Conservation (phyloP, 2,329 filamentous ascomycete species). For the Fusarium tricinctum region DNA sequence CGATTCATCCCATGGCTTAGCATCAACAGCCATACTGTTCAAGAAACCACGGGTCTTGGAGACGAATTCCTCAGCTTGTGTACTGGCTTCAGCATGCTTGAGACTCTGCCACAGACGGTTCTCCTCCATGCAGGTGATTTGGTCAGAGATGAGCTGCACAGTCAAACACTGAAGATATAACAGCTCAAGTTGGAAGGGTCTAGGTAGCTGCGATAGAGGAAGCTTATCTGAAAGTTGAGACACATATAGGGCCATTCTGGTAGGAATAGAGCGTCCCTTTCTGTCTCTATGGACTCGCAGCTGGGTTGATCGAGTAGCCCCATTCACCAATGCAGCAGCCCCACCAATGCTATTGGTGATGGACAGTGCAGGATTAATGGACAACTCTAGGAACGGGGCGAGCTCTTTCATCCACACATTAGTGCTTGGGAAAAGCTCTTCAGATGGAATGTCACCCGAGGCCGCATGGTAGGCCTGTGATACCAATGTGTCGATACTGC, state of each 20-base stretch:
- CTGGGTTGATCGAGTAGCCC: slow-evolving; percentile 42
- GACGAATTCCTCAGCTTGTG: slow-evolving; percentile 61
- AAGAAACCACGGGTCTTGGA: slow-evolving; percentile 58
- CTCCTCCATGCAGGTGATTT: slow-evolving; percentile 61
- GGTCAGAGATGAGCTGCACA: slow-evolving; percentile 66
- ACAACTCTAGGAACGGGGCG: slow-evolving; percentile 63
- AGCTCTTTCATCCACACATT: slow-evolving; percentile 77
- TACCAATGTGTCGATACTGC: slow-evolving; percentile 67
- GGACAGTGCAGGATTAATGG: slow-evolving; percentile 74
- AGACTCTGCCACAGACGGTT: slow-evolving; percentile 64
- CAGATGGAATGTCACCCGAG: slow-evolving; percentile 48
- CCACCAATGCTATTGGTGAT: slow-evolving; percentile 81
- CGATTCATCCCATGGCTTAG: slow-evolving; percentile 57
- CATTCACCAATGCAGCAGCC: slow-evolving; percentile 73
- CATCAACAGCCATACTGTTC: slow-evolving; percentile 51
- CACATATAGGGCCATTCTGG: slow-evolving; percentile 81
- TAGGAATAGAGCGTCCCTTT: slow-evolving; percentile 77
- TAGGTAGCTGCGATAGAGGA: slow-evolving; percentile 57
- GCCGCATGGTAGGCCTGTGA: slow-evolving; percentile 59
- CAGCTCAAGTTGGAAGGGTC: slow-evolving; percentile 62
- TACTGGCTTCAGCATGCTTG: slow-evolving; percentile 53
- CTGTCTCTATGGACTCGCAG: slow-evolving; percentile 69
- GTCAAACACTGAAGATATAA: slow-evolving; percentile 67
- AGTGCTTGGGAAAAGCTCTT: slow-evolving; percentile 73
- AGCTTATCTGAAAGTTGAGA: slow-evolving; percentile 67